These are phyloP conservation scores for Sordariomycetes sp. DNA, from an alignment of 2,329 filamentous ascomycete genomes.

Conservation along the genomic window DNA sequence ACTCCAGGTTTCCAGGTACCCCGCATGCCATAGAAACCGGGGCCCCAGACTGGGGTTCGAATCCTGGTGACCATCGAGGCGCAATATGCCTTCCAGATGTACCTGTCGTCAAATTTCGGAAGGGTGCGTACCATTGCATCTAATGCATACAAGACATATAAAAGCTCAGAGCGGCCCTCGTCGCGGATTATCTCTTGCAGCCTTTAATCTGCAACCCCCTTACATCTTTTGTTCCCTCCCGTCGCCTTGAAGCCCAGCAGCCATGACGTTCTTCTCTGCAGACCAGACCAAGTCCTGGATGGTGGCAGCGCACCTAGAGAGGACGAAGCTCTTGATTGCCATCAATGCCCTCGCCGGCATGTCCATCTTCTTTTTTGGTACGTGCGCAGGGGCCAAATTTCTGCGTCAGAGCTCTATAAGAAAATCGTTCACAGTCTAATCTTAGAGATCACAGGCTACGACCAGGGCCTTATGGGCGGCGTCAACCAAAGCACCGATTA, in stretches of 20 bases:
- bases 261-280: background rate
- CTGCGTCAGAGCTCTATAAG: background rate
- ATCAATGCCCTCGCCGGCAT: conserved; percentile 54
- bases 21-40: background rate
- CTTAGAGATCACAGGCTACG: conserved; percentile 19
- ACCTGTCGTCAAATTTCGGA: too few relatives aligned
- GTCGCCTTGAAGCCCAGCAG: background rate
- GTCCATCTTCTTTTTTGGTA: conserved; percentile 58
- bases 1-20: background rate
- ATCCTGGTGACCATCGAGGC: background rate
- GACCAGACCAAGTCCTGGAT: background rate
- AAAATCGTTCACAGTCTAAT: background rate
- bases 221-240: background rate
- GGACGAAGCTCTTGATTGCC: conserved; percentile 42
- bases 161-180: background rate
- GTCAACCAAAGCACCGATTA: conserved; percentile 58
- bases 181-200: background rate
- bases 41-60: background rate
- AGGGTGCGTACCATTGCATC: too few relatives aligned
- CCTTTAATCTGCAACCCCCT: background rate
- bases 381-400: background rate
- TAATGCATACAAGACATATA: background rate
- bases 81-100: background rate
- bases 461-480: conserved; percentile 49
- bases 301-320: conserved; percentile 29